Base-by-base conservation (phyloP, 2,329 filamentous ascomycete species). In the Pseudopithomyces maydicus region DNA sequence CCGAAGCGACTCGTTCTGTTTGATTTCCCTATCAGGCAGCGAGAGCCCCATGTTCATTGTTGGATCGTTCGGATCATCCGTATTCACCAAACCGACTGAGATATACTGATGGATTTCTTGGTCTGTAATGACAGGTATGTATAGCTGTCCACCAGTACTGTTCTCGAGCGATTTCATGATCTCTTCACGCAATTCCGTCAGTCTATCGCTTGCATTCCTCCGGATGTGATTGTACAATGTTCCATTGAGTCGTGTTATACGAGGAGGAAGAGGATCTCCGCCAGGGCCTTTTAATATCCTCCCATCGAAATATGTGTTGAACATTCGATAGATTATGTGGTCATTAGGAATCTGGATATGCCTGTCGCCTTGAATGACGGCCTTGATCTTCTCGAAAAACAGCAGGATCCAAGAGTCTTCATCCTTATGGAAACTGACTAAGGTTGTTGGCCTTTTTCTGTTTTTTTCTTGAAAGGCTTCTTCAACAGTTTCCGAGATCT, bases 391-490 rank as follows among this genome's bases (percentile, higher is more conserved):
- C 1, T 43, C 20, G 36, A 59, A 54, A 33, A 58, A 58, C 0
- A 68, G 52, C 1, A 52, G 26, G 3, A 68, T 19, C 62, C 62
- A 65, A 1, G 62, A 56, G 4, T 62, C 55, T 47, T 68, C 64
- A 6, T 55, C 44, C 5, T 26, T 10, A 26, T 39, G 17, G n/a
- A 42, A 41, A 19, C 10, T 3, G 11, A 35, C 26, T 11, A n/a
- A 11, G 20, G 23, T 26, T 42, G 38, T 42, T 12, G 36, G 43
- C 57, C 53, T 57, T 26, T 62, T 52, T 36, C 60, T 53, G n/a
- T n/a, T n/a, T 3, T 50, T 29, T 15, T 47, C 29, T 14, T 11
- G 7, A 14, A 15, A 3, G 35, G 11, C 14, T 5, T 20, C 38
- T 20, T 41, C 15, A 15, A 41, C 17, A 5, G 8, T 19, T 6